Percentiles rank a stretch among this genome's conserved stretches.
Evolutionary conservation across 345 rosid species (phyloP).

Genomic region (Gossypium stocksii): DNA sequence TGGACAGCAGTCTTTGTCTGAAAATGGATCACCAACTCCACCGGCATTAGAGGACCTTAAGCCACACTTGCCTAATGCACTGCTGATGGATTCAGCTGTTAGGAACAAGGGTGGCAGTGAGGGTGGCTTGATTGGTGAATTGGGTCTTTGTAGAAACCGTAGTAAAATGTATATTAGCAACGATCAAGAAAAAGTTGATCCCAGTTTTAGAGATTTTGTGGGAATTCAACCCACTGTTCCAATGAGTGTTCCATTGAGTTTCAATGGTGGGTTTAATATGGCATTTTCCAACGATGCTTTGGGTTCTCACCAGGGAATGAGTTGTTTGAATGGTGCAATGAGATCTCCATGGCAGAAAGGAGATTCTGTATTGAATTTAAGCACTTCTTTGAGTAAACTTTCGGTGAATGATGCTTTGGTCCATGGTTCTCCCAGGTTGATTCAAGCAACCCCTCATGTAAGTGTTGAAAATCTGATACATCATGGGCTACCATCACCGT

Average conservation of each 20-base stretch:
- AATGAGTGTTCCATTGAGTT: conserved; percentile 12
- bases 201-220: conserved; percentile 7
- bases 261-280: conserved; percentile 8
- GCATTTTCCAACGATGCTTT: conserved; percentile 14
- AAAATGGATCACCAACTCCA: conserved; percentile 31
- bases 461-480: conserved; percentile 5
- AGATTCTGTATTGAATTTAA: background rate
- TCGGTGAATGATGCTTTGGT: conserved; percentile 16
- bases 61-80: conserved; percentile 10
- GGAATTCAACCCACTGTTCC: conserved; percentile 13
- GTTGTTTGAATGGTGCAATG: conserved; percentile 12
- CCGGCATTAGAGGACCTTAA: conserved; percentile 27
- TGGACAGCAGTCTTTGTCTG: conserved; percentile 33
- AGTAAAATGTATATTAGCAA: conserved; percentile 17
- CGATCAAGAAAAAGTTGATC: conserved; percentile 11
- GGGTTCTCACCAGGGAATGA: conserved; percentile 8
- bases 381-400: conserved; percentile 8
- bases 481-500: conserved; percentile 10
- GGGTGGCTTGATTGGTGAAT: conserved; percentile 20
- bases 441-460: conserved; percentile 4
- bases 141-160: conserved; percentile 21
- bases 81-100: conserved; percentile 10
- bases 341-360: conserved; percentile 18
- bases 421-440: conserved; percentile 6
- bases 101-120: conserved; percentile 8